Conservation (phyloP, 768 basidiomycete genomes). For the Panus rudis region DNA sequence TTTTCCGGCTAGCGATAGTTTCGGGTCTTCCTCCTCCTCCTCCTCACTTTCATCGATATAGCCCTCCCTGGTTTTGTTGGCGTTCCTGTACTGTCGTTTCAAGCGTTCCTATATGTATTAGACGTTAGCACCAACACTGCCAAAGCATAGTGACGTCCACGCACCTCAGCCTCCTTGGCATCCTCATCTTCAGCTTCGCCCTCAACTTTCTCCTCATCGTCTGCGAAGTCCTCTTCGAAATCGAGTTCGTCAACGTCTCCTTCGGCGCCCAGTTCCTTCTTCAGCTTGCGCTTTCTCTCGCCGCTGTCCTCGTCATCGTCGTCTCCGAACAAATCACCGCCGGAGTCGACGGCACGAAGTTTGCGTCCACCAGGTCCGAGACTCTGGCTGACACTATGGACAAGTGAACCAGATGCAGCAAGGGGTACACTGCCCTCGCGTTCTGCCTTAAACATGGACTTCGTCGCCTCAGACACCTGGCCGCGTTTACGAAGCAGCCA, state of each 20-base stretch:
- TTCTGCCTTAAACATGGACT: conserved; percentile 66
- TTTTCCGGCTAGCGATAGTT: conserved; percentile 64
- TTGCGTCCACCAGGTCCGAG: conserved; percentile 63
- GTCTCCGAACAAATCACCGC: conserved; percentile 56
- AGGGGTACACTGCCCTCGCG: conserved; percentile 33
- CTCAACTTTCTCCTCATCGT: conserved; percentile 74
- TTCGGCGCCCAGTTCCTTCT: conserved; percentile 63
- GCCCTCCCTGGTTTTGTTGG: conserved; percentile 67
- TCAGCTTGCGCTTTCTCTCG: conserved; percentile 36
- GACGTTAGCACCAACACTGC: background rate
- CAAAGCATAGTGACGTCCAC: conserved; percentile 12
- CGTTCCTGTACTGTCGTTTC: conserved; percentile 73
- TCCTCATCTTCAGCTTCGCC: conserved; percentile 73
- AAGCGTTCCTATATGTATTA: conserved; percentile 60
- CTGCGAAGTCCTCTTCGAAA: conserved; percentile 80
- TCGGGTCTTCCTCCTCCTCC: conserved; percentile 55
- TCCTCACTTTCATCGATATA: conserved; percentile 73
- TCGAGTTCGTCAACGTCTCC: conserved; percentile 79
- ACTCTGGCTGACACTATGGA: conserved; percentile 45
- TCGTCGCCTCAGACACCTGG: conserved; percentile 52
- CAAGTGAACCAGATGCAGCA: conserved; percentile 38
- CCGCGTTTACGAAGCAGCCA: conserved; percentile 61
- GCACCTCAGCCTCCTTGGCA: conserved; percentile 73
- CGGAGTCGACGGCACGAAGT: conserved; percentile 64
- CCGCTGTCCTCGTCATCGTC: conserved; percentile 53